Evolutionary conservation across 1,139 yeast species (phyloP).

Genomic region (Sugiyamaella novakii): DNA sequence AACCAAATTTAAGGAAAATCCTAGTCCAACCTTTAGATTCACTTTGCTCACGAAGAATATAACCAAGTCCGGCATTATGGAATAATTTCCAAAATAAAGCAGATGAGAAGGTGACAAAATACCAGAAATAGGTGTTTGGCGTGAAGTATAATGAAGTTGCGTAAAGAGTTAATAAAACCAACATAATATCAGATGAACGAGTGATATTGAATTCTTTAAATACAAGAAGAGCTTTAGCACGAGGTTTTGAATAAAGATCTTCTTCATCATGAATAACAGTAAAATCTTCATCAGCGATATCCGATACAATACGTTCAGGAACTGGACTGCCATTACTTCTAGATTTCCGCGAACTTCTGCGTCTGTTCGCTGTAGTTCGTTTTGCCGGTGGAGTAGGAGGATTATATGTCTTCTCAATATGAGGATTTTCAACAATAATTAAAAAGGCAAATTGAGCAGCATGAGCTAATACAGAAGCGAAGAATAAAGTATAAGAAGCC

Average conservation of each 20-base stretch:
- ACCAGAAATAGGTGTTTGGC: slow-evolving; percentile 40
- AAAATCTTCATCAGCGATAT: not conserved
- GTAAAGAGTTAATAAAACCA: slow-evolving; percentile 52
- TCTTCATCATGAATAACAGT: slow-evolving; percentile 5
- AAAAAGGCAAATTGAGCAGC: slow-evolving; percentile 76
- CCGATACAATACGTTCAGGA: not conserved
- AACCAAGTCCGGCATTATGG: slow-evolving; percentile 57
- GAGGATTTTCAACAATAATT: slow-evolving; percentile 82
- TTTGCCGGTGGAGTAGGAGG: slow-evolving; percentile 38
- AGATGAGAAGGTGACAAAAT: slow-evolving; percentile 48
- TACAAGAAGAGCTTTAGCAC: slow-evolving; percentile 56
- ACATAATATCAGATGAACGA: slow-evolving; percentile 65
- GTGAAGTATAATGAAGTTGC: slow-evolving; percentile 52
- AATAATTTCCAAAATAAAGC: slow-evolving; percentile 55
- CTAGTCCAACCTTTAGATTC: slow-evolving; percentile 65
- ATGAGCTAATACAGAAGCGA: slow-evolving; percentile 76
- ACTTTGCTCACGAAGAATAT: slow-evolving; percentile 62
- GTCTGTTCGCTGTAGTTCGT: slow-evolving; percentile 21
- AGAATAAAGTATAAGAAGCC: slow-evolving; percentile 70
- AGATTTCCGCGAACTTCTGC: slow-evolving; percentile 14
- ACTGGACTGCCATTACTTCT: slow-evolving; percentile 2
- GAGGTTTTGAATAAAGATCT: slow-evolving; percentile 22
- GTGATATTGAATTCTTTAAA: slow-evolving; percentile 63
- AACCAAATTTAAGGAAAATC: slow-evolving; percentile 65
- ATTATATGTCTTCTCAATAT: slow-evolving; percentile 75